These are phyloP conservation scores for Phytopythium mirpurense DNA, from an alignment of 352 stramenopile species.

Conservation along the genomic window DNA sequence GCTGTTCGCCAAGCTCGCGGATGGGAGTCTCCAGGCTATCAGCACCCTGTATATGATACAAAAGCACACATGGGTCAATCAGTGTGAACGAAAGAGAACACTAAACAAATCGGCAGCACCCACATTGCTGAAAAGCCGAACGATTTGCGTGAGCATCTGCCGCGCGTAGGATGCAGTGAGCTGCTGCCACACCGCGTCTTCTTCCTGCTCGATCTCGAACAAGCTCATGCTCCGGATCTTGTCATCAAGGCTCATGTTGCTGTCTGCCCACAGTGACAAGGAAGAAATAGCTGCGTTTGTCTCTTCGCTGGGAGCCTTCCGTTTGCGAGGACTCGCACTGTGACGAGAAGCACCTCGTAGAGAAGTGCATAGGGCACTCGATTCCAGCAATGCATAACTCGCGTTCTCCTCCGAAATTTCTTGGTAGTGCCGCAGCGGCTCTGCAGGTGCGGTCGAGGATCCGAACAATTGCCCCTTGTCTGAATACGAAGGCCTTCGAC, in stretches of 20 bases:
- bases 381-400: slow-evolving; percentile 67
- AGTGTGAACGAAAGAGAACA: not conserved
- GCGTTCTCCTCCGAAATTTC: slow-evolving; percentile 76
- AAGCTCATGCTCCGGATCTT: slow-evolving; percentile 47
- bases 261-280: slow-evolving; percentile 63
- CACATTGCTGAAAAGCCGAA: slow-evolving; percentile 51
- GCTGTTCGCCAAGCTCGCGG: slow-evolving; percentile 48
- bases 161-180: slow-evolving; percentile 60
- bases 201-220: slow-evolving; percentile 63
- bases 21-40: slow-evolving; percentile 38
- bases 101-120: slow-evolving; percentile 2
- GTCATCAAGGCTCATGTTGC: slow-evolving; percentile 57
- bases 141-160: slow-evolving; percentile 60
- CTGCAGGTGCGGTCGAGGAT: not conserved
- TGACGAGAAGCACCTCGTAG: slow-evolving; percentile 18
- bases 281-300: slow-evolving; percentile 24
- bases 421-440: slow-evolving; percentile 43
- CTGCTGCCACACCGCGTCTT: slow-evolving; percentile 47
- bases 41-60: slow-evolving; percentile 8
- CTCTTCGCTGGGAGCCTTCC: slow-evolving; percentile 24
- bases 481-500: not conserved
- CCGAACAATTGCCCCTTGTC: not conserved
- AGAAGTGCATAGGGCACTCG: slow-evolving; percentile 27
- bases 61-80: not conserved
- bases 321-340: slow-evolving; percentile 38